Evolutionary conservation across 495 filamentous ascomycete genomes (phyloP), one percentile per base, ranked within the genome.

Genomic region (Neurospora sp.): DNA sequence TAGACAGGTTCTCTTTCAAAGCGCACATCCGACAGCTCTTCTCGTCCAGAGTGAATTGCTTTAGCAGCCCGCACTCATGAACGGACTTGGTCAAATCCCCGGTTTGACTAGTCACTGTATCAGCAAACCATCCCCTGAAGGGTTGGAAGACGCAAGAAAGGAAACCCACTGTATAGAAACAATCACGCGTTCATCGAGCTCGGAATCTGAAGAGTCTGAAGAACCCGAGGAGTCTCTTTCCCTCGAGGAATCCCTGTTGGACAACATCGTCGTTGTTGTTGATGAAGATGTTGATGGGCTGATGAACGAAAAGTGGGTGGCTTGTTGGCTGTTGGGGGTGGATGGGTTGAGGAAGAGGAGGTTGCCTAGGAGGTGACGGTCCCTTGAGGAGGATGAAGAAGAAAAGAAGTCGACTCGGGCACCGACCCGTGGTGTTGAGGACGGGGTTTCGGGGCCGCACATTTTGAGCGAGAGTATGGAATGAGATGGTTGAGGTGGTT

Each of bases 61-160:
- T 75, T 37, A 83, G 75, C 8, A 81, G 73, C 0, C 82, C 81
- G 48, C 80, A 79, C 39, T 81, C 81, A 10, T 74, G 71, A 37
- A 81, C 73, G 3, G 78, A 69, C 53, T 78, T 76, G 4, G 78
- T 78, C 27, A 80, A 53, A 70, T 86, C 84, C 0, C 84, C 84
- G 20, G 78, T 82, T 20, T 79, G 37, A 44, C 84, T 85, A 16
- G 3, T n/a, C 14, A 38, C 2, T 38, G 8, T 46, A 11, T 70
- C 42, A 68, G 65, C 38, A 18, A 31, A 53, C 59, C 14, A 12
- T 14, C 0, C 39, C 39, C 39, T 11, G 10, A 39, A 39, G 39
- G 9, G 68, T 10, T 20, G 20, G 37, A 42, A 18, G 27, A 53
- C 14, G 22, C 20, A n/a, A 7, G 44, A 22, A 44, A 35, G 12